phyloP scores from a whole-genome alignment of 352 stramenopile species.

The Phytophthora cactorum region DNA sequence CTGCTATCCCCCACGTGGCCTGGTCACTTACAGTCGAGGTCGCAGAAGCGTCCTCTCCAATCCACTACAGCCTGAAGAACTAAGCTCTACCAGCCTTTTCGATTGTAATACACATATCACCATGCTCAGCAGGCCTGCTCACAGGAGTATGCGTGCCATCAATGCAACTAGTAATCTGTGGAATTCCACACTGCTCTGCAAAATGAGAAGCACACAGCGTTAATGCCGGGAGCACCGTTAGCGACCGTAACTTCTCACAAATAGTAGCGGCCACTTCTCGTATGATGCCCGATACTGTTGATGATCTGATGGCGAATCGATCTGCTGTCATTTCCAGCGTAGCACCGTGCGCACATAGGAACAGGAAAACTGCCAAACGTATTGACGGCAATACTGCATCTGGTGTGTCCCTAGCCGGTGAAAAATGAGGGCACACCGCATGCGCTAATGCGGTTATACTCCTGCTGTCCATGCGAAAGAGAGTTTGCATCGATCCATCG shows the following conservation, averaged over 20 bases:
- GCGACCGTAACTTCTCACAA: neutral
- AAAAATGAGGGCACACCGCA: neutral
- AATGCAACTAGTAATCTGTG: slow-evolving; percentile 18
- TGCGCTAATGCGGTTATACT: neutral
- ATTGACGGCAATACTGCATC: neutral
- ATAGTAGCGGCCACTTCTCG: neutral
- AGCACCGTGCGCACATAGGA: neutral
- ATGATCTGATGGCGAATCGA: neutral
- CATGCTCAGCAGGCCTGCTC: neutral
- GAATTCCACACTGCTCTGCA: neutral
- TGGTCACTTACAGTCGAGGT: slow-evolving; percentile 8
- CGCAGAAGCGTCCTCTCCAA: slow-evolving; percentile 5
- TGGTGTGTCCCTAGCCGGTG: neutral
- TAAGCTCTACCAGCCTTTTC: slow-evolving; percentile 7
- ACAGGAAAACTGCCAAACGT: neutral
- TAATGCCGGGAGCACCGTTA: neutral
- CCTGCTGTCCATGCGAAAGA: too few relatives aligned
- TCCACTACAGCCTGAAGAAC: slow-evolving; percentile 4
- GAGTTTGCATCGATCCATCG: too few relatives aligned
- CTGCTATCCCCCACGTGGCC: slow-evolving; percentile 4
- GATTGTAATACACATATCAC: slow-evolving; percentile 13
- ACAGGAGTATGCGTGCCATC: slow-evolving; percentile 8
- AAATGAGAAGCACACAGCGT: slow-evolving; percentile 1
- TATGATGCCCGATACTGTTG: neutral
- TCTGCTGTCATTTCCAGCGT: neutral